Evolutionary conservation across 2,329 filamentous ascomycete species (phyloP), one percentile per base, ranked within the genome.

Genomic region (Cladobotryum protrusum): DNA sequence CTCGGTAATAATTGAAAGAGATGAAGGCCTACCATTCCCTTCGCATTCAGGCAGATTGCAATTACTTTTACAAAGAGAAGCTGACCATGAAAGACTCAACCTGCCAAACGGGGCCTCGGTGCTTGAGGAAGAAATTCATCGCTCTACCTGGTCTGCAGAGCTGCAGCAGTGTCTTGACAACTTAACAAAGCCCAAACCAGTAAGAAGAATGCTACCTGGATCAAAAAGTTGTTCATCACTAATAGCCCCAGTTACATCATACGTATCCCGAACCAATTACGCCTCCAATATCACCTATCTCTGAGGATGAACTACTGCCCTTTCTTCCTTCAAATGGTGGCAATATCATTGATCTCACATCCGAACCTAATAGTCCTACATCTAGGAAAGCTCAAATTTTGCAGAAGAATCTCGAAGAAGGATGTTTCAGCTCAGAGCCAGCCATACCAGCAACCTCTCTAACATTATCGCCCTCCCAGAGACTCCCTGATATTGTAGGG

Each of bases 301-400:
- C 57, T 4, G 57, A 59, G 2, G 48, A 56, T 6, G 4, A 39
- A 7, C 48, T 48, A 14, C 49, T 47, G 7, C 45, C 48, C 1
- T 64, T 59, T 45, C 24, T 62, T n/a, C 64, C 61, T 1, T 39
- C 50, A 7, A 36, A 45, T 1, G 49, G 53, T 1, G 52, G 52
- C 19, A 52, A 56, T 5, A 14, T 56, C 3, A 58, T 70, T 3
- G 61, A 65, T 34, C 47, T 64, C 1, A 61, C 61, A 24, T 66
- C 65, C 0, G 65, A 66, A 2, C 63, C 67, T 12, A 52, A 40
- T 13, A 68, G 56, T 18, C 63, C 64, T 2, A n/a, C 42, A 6
- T 43, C 50, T 4, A 3, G 20, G 1, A 18, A 37, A 1, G 42
- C 49, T 40, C 20, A 48, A 9, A 42, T 47, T 32, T 14, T 60